A percentile compares a stretch with the other conserved stretches of the same genome.
These are phyloP conservation scores for Apiospora sp. DNA, from an alignment of 2,329 filamentous ascomycete genomes.

Conservation along the genomic window DNA sequence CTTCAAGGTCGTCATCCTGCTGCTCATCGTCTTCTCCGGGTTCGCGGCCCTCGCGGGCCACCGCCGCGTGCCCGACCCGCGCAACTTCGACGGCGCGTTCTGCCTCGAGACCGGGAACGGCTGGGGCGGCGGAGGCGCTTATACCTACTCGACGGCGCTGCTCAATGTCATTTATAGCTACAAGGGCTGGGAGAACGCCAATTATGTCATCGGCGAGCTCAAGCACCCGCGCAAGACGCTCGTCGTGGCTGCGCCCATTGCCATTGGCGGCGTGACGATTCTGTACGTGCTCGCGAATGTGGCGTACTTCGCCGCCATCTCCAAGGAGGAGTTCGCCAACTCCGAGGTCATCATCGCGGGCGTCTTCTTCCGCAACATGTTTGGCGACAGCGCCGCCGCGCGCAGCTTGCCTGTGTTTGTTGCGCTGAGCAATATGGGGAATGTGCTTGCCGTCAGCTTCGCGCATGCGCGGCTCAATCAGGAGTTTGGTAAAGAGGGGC, in stretches of 20 bases:
- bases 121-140: slow-evolving; percentile 57
- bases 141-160: slow-evolving; percentile 64
- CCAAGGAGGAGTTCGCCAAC: slow-evolving; percentile 63
- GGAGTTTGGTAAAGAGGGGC: slow-evolving; percentile 74
- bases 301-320: slow-evolving; percentile 70
- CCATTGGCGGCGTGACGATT: slow-evolving; percentile 64
- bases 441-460: slow-evolving; percentile 68
- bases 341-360: slow-evolving; percentile 68
- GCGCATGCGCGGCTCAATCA: slow-evolving; percentile 66
- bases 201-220: slow-evolving; percentile 67
- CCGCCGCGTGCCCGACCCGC: slow-evolving; percentile 55
- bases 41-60: slow-evolving; percentile 63
- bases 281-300: slow-evolving; percentile 71
- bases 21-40: slow-evolving; percentile 69
- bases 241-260: slow-evolving; percentile 63
- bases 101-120: slow-evolving; percentile 50
- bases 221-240: slow-evolving; percentile 63
- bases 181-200: slow-evolving; percentile 71
- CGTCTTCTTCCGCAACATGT: slow-evolving; percentile 68
- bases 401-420: slow-evolving; percentile 63
- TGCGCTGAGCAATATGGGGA: slow-evolving; percentile 67
- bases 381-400: slow-evolving; percentile 61
- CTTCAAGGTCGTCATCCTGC: slow-evolving; percentile 66
- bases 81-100: slow-evolving; percentile 67
- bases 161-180: slow-evolving; percentile 68